phyloP scores from a whole-genome alignment of 1,139 yeast genomes.

The Chernovozyma sophiae-reginae region DNA sequence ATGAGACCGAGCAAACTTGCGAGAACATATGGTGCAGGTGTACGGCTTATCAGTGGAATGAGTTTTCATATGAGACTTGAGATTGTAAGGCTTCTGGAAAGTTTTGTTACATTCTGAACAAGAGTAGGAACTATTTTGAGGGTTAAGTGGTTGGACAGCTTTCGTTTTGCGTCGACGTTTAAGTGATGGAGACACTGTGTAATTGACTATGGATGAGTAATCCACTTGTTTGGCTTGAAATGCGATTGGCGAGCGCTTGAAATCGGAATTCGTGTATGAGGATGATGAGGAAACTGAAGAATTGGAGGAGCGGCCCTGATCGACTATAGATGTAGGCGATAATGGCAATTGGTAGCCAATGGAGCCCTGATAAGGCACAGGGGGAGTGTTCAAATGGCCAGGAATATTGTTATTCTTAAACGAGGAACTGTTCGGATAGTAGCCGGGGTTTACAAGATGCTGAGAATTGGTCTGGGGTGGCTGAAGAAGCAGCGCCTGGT shows the following conservation, averaged over 20 bases:
- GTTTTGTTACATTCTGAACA: conserved; percentile 48
- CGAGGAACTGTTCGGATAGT: neutral
- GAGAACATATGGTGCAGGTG: conserved; percentile 44
- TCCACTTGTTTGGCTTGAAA: too few relatives aligned
- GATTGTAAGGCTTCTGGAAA: conserved; percentile 52
- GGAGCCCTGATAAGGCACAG: neutral
- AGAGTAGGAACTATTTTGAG: conserved; percentile 20
- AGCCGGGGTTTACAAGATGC: neutral
- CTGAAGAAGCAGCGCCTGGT: too few relatives aligned
- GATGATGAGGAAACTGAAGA: neutral
- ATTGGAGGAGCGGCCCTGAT: neutral
- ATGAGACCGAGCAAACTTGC: conserved; percentile 53
- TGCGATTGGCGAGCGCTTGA: too few relatives aligned
- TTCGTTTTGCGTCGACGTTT: conserved; percentile 28
- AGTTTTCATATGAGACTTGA: conserved; percentile 53
- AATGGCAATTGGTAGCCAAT: conserved; percentile 2
- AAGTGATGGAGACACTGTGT: conserved; percentile 34
- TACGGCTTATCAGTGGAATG: conserved; percentile 56
- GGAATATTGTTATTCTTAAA: too few relatives aligned
- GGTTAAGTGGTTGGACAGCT: neutral
- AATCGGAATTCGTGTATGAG: neutral
- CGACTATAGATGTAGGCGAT: conserved; percentile 3
- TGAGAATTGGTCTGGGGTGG: neutral
- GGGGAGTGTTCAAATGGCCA: too few relatives aligned
- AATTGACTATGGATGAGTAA: conserved; percentile 34